Base-by-base conservation (phyloP, 768 basidiomycete species). In the Lactarius hatsudake region DNA sequence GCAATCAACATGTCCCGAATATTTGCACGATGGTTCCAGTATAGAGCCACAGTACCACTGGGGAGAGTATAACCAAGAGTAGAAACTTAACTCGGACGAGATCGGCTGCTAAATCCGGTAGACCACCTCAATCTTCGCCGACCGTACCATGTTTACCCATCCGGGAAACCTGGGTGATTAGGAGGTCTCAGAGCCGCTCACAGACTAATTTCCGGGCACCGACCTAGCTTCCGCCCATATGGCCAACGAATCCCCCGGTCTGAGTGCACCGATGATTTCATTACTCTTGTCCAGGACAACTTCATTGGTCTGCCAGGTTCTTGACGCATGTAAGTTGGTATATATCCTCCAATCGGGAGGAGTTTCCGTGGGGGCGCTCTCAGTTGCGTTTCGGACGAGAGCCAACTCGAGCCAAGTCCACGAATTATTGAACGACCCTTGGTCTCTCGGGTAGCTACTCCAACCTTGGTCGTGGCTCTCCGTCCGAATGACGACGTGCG, bases 391-490 rank as follows among this genome's bases (percentile, higher is more conserved):
- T 28, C 23, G 23, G 36, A 40, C n/a, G 36, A 59, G 13, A 15
- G 34, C 36, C 32, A 62, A 43, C 5, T 62, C 40, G 61, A 62
- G 30, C 61, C 61, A 62, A 9, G 61, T 45, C 61, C 61, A 45
- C 12, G 30, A 48, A 30, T 45, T 62, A 34, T 62, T 62, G 43
- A 42, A 53, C 42, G 61, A 51, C 13, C 42, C 61, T n/a, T 51
- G 28, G 28, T 48, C 61, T 45, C 8, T 13, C 43, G 42, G 38
- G 34, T 32, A 23, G 61, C 28, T 51, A 28, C 61, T 62, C 61
- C 61, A 62, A 18, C 42, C 61, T 62, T 62, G 40, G 51, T 62
- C 43, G 61, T 62, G 61, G 8, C 61, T 62, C 61, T 62, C 40
- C 43, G 61, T 51, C 30, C 20, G 30, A 42, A 62, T 62, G n/a